These are phyloP conservation scores for Coemansia umbellata DNA, from an alignment of 192 early-diverging fungal species.

Conservation along the genomic window DNA sequence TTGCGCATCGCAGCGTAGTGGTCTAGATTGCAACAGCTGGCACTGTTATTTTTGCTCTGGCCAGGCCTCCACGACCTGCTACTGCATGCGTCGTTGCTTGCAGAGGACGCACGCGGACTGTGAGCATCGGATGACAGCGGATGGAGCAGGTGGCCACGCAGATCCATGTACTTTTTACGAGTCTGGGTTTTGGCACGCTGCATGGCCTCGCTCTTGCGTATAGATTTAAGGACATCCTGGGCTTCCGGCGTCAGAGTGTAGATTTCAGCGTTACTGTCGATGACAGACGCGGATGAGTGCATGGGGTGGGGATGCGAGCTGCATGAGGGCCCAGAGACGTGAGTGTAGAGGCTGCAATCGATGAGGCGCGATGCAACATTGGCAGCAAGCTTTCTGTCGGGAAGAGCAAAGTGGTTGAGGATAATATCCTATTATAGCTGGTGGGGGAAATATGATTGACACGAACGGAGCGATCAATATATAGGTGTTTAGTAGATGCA, in stretches of 20 bases:
- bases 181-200: slow-evolving; percentile 40
- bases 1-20: neutral
- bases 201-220: slow-evolving; percentile 32
- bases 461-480: slow-evolving; percentile 8
- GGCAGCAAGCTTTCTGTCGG: slow-evolving; percentile 41
- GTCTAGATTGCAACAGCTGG: neutral
- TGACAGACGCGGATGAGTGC: slow-evolving; percentile 14
- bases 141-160: slow-evolving; percentile 28
- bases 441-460: neutral
- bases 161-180: slow-evolving; percentile 35
- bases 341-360: slow-evolving; percentile 48
- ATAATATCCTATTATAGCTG: slow-evolving; percentile 45
- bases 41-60: neutral
- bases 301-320: neutral
- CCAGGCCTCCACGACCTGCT: neutral
- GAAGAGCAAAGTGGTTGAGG: slow-evolving; percentile 43
- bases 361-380: slow-evolving; percentile 44
- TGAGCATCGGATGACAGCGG: slow-evolving; percentile 17
- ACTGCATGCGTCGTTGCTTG: neutral
- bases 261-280: slow-evolving; percentile 48
- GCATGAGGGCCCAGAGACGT: slow-evolving; percentile 37
- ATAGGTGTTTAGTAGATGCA: neutral
- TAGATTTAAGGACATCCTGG: slow-evolving; percentile 10
- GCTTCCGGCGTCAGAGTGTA: slow-evolving; percentile 47
- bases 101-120: neutral